Base-by-base conservation (phyloP, 2,329 filamentous ascomycete genomes). In the Exophiala mesophila region DNA sequence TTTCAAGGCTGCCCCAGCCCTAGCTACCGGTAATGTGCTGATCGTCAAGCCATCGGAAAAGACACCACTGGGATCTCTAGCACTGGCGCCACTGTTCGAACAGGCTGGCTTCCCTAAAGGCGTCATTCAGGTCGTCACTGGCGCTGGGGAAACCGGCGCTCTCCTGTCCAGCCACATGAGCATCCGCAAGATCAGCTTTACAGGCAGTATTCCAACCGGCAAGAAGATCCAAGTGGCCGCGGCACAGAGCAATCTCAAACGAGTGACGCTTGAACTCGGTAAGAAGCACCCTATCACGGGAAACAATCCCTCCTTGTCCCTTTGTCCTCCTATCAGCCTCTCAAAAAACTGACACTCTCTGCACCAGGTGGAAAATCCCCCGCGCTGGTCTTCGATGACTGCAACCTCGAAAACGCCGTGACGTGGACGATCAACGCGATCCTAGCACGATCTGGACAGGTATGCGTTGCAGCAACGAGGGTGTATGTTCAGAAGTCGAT, bases 381-480 rank as follows among this genome's bases (percentile, higher is more conserved):
- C 0, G 62, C 63, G 2, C 56, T 71, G 4, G 59, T 71, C 5
- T 71, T 71, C 42, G 64, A 69, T 20, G 68, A 71, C 49, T 57
- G 53, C n/a, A 61, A 70, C 46, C 55, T 71, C 7, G 64, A 69
- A 3, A 66, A 70, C 13, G 65, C 64, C 1, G 4, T 46, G 3
- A 41, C 43, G 4, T 46, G 43, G 80, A 69, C 75, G 8, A 79
- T 84, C 50, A 58, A 65, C n/a, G 70, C 69, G 3, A 82, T 58
- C 68, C 81, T 80, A 61, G 64, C 77, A 43, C 76, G 80, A 62
- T 69, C 70, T 3, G 80, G 80, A 9, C 80, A 83, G 57, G 71
- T 82, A 17, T 83, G 80, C 64, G 78, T 76, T 5, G 77, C 79
- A 4, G 82, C 76, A 0, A 79, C 77, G 9, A 72, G 80, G 9